Percentiles rank a stretch among this genome's conserved stretches.
phyloP scores from a whole-genome alignment of 2,329 filamentous ascomycete genomes.

The Aspergillus novofumigatus region DNA sequence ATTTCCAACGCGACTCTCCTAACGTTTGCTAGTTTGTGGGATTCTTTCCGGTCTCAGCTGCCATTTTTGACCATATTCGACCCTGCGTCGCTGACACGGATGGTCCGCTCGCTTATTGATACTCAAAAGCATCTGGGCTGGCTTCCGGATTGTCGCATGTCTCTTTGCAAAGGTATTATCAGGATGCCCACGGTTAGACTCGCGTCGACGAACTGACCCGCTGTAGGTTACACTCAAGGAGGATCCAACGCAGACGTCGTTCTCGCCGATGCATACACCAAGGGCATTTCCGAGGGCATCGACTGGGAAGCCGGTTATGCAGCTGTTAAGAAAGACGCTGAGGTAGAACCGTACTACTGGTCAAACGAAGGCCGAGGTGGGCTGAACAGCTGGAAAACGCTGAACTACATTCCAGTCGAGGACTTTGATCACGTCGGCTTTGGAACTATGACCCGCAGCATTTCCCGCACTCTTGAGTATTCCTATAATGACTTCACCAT shows the following conservation, averaged over 20 bases:
- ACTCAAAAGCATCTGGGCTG: slow-evolving; percentile 67
- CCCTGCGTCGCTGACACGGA: slow-evolving; percentile 56
- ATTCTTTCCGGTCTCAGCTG: slow-evolving; percentile 64
- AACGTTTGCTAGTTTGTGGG: slow-evolving; percentile 53
- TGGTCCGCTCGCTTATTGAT: slow-evolving; percentile 67
- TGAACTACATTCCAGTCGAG: slow-evolving; percentile 67
- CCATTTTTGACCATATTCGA: slow-evolving; percentile 66
- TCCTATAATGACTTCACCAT: slow-evolving; percentile 71
- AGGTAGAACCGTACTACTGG: slow-evolving; percentile 67
- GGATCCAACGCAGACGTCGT: slow-evolving; percentile 69
- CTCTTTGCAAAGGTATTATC: slow-evolving; percentile 53
- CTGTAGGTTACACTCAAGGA: slow-evolving; percentile 62
- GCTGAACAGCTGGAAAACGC: slow-evolving; percentile 63
- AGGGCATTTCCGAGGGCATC: slow-evolving; percentile 58
- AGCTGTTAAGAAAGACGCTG: slow-evolving; percentile 66
- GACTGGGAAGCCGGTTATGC: slow-evolving; percentile 66
- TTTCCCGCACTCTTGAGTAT: slow-evolving; percentile 71
- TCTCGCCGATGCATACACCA: slow-evolving; percentile 64
- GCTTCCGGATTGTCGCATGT: slow-evolving; percentile 72
- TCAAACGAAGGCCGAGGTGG: slow-evolving; percentile 65
- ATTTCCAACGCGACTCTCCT: slow-evolving; percentile 4
- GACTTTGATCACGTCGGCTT: slow-evolving; percentile 65
- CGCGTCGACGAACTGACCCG: neutral
- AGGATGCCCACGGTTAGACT: neutral
- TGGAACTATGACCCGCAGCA: slow-evolving; percentile 65